phyloP scores from a whole-genome alignment of 192 early-diverging fungal species.

The Gigaspora rosea region DNA sequence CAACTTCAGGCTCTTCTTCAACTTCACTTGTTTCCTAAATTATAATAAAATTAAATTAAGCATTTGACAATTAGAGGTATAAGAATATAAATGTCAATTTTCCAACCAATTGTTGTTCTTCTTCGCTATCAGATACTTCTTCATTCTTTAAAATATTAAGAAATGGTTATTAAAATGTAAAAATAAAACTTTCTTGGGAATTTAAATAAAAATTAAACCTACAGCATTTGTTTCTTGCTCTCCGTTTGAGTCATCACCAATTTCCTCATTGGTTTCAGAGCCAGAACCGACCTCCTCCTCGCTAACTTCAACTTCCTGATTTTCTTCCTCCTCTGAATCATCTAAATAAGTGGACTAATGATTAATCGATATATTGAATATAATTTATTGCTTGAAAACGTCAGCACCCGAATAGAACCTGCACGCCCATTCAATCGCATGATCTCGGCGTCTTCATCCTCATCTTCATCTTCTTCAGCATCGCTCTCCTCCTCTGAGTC shows the following conservation, averaged over 20 bases:
- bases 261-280: too few species aligned
- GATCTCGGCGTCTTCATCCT: not conserved
- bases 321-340: not conserved
- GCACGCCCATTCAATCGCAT: conserved; percentile 16
- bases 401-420: not conserved
- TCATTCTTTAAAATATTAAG: not conserved
- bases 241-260: too few species aligned
- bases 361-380: not conserved
- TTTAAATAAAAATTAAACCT: not conserved
- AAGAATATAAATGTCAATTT: not conserved
- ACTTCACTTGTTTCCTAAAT: not conserved
- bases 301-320: too few species aligned
- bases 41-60: not conserved
- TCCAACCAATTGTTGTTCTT: conserved; percentile 13
- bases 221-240: too few species aligned
- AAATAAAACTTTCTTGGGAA: not conserved
- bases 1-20: not conserved
- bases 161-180: not conserved
- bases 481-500: conserved; percentile 21
- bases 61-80: not conserved
- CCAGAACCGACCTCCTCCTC: too few species aligned
- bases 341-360: not conserved
- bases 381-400: not conserved
- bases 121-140: conserved; percentile 26
- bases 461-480: conserved; percentile 2